Base-by-base conservation (phyloP, 306 rosid genomes). In the Oemleria cerasiformis region DNA sequence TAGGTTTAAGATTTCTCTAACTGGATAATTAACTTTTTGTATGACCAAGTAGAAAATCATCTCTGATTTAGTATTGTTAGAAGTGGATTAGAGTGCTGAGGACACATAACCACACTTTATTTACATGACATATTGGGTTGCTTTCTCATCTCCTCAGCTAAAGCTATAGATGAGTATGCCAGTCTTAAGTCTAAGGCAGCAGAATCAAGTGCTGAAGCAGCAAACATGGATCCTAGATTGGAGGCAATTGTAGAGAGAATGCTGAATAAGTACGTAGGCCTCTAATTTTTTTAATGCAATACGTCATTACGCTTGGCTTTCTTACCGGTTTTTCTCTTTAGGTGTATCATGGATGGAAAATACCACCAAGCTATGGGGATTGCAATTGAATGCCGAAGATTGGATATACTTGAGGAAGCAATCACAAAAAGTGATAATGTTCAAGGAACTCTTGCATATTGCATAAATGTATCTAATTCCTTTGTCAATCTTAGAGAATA, bases 361-460 rank as follows among this genome's bases (percentile, higher is more conserved):
- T 90, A 88, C 84, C 92, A 87, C 43, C 96, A 92, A 77, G 96
- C 97, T 59, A 90, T 90, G 97, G 97, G 97, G 59, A 92, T 87
- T 78, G 92, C 92, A 68, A 85, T 88, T 63, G 97, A 92, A 79
- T 92, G 97, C 85, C 80, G 90, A 74, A 90, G 97, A 75, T 84
- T 92, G 81, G 98, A 92, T 86, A 92, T 88, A 84, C 87, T 92
- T 10, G 98, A 92, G 89, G 97, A 92, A 84, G 98, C 93, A 40
- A 88, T 92, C 73, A 90, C 86, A 15, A 88, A 63, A 85, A 86
- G 98, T 83, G 98, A 92, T 74, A 87, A 90, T 58, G 77, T 92
- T 71, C 93, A 88, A n/a, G 98, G 98, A 78, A 88, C 96, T 77
- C 73, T 78, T 36, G 87, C 97, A 30, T 92, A 90, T 84, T 92